These are phyloP conservation scores for Nowakowskiella sp. DNA, from an alignment of 192 early-diverging fungal species.

Conservation along the genomic window DNA sequence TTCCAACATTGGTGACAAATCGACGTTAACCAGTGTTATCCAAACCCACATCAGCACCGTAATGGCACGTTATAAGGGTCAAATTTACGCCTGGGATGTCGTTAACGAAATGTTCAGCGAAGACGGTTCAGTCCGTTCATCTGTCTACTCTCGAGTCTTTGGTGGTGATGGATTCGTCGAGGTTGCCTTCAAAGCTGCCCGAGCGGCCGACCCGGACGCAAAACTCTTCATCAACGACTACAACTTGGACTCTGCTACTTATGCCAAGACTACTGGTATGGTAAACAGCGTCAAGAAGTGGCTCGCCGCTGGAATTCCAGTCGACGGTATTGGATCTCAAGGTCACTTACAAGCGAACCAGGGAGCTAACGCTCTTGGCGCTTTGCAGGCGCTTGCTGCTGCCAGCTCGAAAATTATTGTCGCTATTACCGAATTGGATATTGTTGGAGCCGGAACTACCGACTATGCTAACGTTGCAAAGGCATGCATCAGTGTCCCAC, in stretches of 20 bases:
- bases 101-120: slow-evolving; percentile 9
- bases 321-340: slow-evolving; percentile 27
- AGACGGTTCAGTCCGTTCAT: slow-evolving; percentile 22
- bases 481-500: too few species aligned
- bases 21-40: slow-evolving; percentile 10
- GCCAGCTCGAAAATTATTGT: too few species aligned
- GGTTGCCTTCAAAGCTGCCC: slow-evolving; percentile 23
- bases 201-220: slow-evolving; percentile 20
- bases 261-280: slow-evolving; percentile 12
- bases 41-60: slow-evolving; percentile 8
- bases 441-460: too few species aligned
- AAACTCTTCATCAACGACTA: slow-evolving; percentile 31
- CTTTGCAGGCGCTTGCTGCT: too few species aligned
- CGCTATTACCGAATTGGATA: too few species aligned
- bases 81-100: slow-evolving; percentile 17
- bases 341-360: too few species aligned
- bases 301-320: slow-evolving; percentile 17
- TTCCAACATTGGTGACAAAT: slow-evolving; percentile 2
- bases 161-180: slow-evolving; percentile 16
- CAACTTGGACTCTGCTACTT: slow-evolving; percentile 16
- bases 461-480: too few species aligned
- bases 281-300: slow-evolving; percentile 13
- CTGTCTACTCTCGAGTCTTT: slow-evolving; percentile 12
- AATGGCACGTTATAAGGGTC: slow-evolving; percentile 3
- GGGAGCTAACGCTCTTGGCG: too few species aligned